phyloP scores from a whole-genome alignment of 257 asterid species.

The Ballota nigra region DNA sequence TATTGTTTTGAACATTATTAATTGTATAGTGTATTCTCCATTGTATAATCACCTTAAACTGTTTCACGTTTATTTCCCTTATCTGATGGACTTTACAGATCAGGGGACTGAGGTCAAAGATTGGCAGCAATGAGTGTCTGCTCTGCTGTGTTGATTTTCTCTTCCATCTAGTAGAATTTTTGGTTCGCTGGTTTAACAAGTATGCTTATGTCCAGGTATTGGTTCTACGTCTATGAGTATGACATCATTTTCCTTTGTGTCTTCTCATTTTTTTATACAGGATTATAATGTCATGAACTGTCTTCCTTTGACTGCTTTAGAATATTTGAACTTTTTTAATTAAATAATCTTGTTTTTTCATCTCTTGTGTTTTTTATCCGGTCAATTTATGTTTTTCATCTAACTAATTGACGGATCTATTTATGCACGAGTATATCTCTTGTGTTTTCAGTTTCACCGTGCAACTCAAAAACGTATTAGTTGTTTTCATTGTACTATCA shows the following conservation, averaged over 20 bases:
- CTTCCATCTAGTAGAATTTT: conserved; percentile 88
- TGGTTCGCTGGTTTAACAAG: conserved; percentile 96
- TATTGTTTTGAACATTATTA: conserved; percentile 8
- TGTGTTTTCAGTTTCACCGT: too few species aligned
- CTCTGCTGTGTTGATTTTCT: conserved; percentile 94
- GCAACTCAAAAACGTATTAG: too few species aligned
- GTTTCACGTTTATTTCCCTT: conserved; percentile 9
- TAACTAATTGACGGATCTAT: too few species aligned
- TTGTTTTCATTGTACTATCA: too few species aligned
- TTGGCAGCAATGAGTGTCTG: conserved; percentile 91
- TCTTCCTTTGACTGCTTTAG: background rate
- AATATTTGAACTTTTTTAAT: too few species aligned
- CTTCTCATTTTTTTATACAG: background rate
- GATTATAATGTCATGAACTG: background rate
- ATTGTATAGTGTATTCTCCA: background rate
- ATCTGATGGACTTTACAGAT: conserved; percentile 51
- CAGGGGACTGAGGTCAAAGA: conserved; percentile 95
- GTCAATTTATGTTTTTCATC: too few species aligned
- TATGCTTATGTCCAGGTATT: conserved; percentile 97
- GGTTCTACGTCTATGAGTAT: background rate
- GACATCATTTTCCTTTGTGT: background rate
- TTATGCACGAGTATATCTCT: too few species aligned
- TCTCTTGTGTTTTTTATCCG: too few species aligned
- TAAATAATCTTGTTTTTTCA: too few species aligned
- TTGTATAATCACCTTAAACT: background rate